Evolutionary conservation across 129 eudicot species (phyloP).

Genomic region (Smallanthus sonchifolius): DNA sequence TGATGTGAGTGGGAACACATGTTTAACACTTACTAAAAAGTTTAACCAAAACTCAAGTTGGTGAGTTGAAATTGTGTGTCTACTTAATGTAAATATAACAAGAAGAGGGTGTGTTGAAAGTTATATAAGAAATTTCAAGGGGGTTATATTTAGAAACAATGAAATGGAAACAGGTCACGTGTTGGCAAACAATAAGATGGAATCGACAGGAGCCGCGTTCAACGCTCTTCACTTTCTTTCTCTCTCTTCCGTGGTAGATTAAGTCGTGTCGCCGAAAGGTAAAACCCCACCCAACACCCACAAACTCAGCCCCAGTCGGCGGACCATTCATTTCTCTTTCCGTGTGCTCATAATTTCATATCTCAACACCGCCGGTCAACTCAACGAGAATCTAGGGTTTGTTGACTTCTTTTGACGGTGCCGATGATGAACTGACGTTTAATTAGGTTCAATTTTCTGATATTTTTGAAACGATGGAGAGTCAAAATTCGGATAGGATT

Average conservation of each 20-base stretch:
- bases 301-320: conserved; percentile 24
- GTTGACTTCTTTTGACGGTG: not conserved
- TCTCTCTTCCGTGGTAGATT: conserved; percentile 21
- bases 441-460: conserved; percentile 8
- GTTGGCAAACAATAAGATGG: conserved; percentile 39
- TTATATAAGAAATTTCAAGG: not conserved
- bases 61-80: too few relatives aligned
- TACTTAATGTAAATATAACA: not conserved
- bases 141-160: not conserved
- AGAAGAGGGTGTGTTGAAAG: not conserved
- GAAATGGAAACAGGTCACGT: conserved; percentile 32
- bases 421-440: conserved; percentile 2
- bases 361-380: conserved; percentile 33
- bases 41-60: too few relatives aligned
- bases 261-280: conserved; percentile 52
- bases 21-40: too few relatives aligned
- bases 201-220: conserved; percentile 43
- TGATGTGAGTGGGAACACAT: too few relatives aligned
- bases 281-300: conserved; percentile 48
- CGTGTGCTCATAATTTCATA: conserved; percentile 1
- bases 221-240: conserved; percentile 31
- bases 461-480: conserved; percentile 15
- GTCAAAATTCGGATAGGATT: conserved; percentile 9
- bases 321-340: conserved; percentile 20
- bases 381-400: conserved; percentile 41